These are phyloP conservation scores for Metschnikowia proteae DNA, from an alignment of 805 yeast species.

Conservation along the genomic window DNA sequence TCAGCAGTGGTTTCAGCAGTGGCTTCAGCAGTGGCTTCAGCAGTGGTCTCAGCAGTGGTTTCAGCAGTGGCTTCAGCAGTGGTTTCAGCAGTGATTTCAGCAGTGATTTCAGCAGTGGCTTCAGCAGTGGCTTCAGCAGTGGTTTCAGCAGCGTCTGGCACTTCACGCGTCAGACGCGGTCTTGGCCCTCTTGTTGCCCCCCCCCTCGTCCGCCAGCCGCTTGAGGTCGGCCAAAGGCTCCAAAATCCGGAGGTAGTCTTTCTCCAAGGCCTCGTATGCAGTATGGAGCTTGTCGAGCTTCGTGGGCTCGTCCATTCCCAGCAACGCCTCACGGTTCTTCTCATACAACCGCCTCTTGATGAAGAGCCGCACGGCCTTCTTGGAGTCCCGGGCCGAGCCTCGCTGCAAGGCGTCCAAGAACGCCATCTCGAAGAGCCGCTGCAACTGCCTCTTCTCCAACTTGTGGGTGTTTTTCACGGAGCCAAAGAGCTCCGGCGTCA, in stretches of 20 bases:
- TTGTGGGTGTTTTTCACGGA: constrained; percentile 43
- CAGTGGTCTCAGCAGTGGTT: no score
- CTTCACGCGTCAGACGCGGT: not conserved
- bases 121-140: no score
- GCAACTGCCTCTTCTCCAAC: constrained; percentile 74
- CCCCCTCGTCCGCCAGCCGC: constrained; percentile 10
- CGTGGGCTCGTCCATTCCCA: constrained; percentile 60
- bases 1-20: no score
- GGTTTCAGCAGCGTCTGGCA: not conserved
- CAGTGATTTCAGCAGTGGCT: no score
- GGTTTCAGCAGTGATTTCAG: no score
- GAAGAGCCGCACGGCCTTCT: constrained; percentile 47
- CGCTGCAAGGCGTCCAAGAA: constrained; percentile 41
- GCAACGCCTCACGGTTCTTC: constrained; percentile 76
- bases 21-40: no score
- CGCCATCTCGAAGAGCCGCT: constrained; percentile 73
- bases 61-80: no score
- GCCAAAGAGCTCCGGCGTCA: constrained; percentile 33
- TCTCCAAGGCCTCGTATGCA: constrained; percentile 65
- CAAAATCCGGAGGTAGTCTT: constrained; percentile 65
- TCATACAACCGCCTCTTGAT: constrained; percentile 73
- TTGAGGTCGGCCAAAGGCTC: constrained; percentile 23
- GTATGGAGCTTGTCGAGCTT: constrained; percentile 68
- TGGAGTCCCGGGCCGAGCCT: constrained; percentile 20
- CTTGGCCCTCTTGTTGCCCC: constrained; percentile 8